Base-by-base conservation (phyloP, 495 filamentous ascomycete species). In the Penicillium atrosanguineum region DNA sequence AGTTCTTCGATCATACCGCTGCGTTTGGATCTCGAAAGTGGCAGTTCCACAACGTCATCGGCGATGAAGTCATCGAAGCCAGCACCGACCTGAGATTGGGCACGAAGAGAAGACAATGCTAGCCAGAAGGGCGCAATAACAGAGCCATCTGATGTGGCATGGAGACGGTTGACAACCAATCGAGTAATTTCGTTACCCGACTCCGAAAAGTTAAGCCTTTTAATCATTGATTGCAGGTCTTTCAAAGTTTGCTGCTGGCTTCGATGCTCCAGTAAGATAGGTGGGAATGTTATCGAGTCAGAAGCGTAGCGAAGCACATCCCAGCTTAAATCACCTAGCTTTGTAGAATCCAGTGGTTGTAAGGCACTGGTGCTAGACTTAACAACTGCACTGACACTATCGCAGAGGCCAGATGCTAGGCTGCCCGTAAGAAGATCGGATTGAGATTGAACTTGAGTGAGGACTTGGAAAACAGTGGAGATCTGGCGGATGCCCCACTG, bases 101-200 rank as follows among this genome's bases (percentile, higher is more conserved):
- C 67, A 58, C 82, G 82, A 34, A 95, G 68, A 7, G 94, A 75
- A 39, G 87, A 83, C 49, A 91, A 80, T 1, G 87, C 79, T 9
- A 97, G 75, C 95, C 95, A 98, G 61, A 92, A 84, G 12, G 84
- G 85, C 15, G 90, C 83, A 31, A 94, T 57, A 40, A 81, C 75
- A 11, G 80, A 74, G 16, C 77, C 67, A 5, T 82, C 83, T 9
- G 78, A 72, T 9, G 76, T 74, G 44, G 76, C 72, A 50, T 81
- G 77, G 23, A 87, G 66, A 31, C 82, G 77, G 20, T 78, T 78
- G 28, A 88, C 72, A 62, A 90, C 78, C 3, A 80, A 71, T 16
- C 78, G 70, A 18, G 84, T 85, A 7, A 78, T 72, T 18, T 69
- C 67, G 45, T 56, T 69, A 6, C 71, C 70, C 43, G 69, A 73